These are phyloP conservation scores for Gnaphalium uliginosum DNA, from an alignment of 129 eudicot species.

Conservation along the genomic window DNA sequence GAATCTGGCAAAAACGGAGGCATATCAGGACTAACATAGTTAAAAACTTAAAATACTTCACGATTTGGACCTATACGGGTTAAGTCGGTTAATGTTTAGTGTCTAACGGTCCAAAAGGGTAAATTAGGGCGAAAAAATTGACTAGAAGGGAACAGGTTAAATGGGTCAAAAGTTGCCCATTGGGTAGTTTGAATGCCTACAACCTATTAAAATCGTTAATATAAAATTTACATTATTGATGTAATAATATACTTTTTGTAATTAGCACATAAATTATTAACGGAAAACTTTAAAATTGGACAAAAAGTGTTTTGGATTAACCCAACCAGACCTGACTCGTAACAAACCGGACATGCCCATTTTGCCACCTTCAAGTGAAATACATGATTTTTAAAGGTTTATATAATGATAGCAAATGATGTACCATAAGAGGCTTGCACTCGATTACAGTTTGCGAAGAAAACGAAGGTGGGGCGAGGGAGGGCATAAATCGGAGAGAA, in stretches of 20 bases:
- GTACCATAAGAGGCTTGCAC: slow-evolving; percentile 83
- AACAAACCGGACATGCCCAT: neutral
- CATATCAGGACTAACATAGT: slow-evolving; percentile 6
- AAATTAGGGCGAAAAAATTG: neutral
- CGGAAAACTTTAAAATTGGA: neutral
- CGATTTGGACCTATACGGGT: neutral
- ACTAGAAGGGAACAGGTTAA: neutral
- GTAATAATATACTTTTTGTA: neutral
- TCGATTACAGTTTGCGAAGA: slow-evolving; percentile 75
- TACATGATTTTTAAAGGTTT: neutral
- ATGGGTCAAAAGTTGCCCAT: neutral
- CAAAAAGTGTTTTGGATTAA: neutral
- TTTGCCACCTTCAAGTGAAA: slow-evolving; percentile 5
- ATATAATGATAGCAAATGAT: slow-evolving; percentile 11
- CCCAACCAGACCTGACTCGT: neutral
- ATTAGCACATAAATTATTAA: neutral
- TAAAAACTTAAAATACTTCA: neutral
- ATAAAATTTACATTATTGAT: neutral
- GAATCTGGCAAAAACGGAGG: slow-evolving; percentile 49
- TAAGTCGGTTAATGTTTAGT: neutral
- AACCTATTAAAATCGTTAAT: neutral
- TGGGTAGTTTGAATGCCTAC: neutral
- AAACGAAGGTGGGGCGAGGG: slow-evolving; percentile 70
- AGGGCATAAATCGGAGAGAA: slow-evolving; percentile 64
- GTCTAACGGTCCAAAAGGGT: neutral